Evolutionary conservation across 2,329 filamentous ascomycete genomes (phyloP).

Genomic region (Botrytis deweyae): DNA sequence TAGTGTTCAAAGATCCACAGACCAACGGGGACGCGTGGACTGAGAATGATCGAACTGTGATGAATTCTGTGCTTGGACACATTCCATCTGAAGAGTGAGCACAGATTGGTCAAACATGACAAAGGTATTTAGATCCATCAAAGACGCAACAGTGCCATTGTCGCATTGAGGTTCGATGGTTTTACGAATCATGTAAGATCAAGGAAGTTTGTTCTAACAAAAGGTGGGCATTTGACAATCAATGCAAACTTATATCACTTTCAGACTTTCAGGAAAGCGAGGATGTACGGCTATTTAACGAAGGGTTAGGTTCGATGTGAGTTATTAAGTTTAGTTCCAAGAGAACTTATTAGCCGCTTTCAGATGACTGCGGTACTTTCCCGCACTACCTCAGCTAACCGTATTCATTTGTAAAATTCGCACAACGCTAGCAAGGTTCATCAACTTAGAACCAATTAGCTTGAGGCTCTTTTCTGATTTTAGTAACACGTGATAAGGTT

Average conservation of each 20-base stretch:
- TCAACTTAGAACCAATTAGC: no score
- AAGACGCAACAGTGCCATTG: neutral
- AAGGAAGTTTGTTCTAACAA: neutral
- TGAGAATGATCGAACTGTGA: neutral
- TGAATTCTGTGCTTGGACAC: neutral
- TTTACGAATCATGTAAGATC: neutral
- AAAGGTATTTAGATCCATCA: neutral
- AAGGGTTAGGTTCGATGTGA: neutral
- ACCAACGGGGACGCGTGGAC: neutral
- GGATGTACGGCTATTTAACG: neutral
- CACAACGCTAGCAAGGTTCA: no score
- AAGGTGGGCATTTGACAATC: neutral
- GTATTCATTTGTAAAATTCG: no score
- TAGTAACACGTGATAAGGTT: no score
- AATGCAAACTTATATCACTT: neutral
- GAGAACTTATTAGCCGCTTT: neutral
- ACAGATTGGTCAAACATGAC: neutral
- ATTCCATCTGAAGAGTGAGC: neutral
- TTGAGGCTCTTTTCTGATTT: no score
- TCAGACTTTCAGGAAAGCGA: neutral
- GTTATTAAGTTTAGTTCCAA: neutral
- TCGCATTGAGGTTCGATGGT: neutral
- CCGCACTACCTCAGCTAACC: neutral
- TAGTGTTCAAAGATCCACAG: neutral
- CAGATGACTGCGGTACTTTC: neutral